Conservation (phyloP, 2,329 filamentous ascomycete species). For the Cercospora zeae-maydis region DNA sequence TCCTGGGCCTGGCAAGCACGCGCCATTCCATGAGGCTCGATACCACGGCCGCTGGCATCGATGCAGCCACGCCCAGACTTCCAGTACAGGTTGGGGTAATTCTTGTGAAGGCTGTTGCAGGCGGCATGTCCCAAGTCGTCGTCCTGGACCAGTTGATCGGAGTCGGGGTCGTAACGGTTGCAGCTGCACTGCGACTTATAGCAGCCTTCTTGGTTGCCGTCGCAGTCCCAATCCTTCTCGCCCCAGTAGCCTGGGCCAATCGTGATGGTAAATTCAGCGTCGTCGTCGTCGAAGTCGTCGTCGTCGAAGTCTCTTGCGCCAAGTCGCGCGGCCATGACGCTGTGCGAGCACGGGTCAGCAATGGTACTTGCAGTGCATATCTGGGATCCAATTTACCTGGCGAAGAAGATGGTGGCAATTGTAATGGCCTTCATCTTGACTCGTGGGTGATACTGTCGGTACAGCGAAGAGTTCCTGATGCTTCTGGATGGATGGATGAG, state of each 20-base stretch:
- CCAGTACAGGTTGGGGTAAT: not conserved
- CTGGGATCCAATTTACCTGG: not conserved
- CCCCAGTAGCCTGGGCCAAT: not conserved
- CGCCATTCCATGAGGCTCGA: conserved; percentile 7
- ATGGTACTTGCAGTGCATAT: not conserved
- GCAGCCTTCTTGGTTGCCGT: conserved; percentile 1
- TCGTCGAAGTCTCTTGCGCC: no score
- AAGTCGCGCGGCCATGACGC: not conserved
- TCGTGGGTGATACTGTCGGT: not conserved
- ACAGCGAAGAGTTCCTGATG: not conserved
- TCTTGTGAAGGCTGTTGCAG: not conserved
- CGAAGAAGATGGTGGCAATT: not conserved
- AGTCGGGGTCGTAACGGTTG: not conserved
- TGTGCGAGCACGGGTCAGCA: not conserved
- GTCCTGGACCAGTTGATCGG: not conserved
- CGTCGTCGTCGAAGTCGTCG: no score
- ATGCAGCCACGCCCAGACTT: conserved; percentile 1
- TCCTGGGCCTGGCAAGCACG: conserved; percentile 11
- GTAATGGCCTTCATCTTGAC: not conserved
- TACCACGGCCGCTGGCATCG: conserved; percentile 1
- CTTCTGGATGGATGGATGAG: not conserved
- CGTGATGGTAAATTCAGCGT: no score
- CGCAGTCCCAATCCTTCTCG: not conserved
- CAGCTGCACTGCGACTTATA: conserved; percentile 1
- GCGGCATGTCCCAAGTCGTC: not conserved